A percentile compares a stretch with the other conserved stretches of the same genome.
Evolutionary conservation across 345 rosid species (phyloP).

Genomic region (Nasturtium officinale): DNA sequence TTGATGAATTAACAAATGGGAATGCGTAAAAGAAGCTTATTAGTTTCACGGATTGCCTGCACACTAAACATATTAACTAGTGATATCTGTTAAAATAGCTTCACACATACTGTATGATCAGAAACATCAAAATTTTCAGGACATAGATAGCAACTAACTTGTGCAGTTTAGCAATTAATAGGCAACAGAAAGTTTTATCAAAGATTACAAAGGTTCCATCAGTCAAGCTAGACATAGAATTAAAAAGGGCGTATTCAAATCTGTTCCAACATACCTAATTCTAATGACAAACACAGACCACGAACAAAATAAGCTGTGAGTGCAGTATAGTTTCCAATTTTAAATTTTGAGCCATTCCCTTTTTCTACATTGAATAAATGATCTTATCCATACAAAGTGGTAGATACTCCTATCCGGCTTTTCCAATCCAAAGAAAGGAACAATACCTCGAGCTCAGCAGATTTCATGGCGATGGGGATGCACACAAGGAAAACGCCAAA

Average conservation of each 20-base stretch:
- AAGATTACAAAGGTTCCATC: not conserved
- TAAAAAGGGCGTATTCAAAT: not conserved
- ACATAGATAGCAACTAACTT: not conserved
- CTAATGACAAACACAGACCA: constrained; percentile 5
- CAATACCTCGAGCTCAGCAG: constrained; percentile 90
- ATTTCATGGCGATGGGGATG: constrained; percentile 88
- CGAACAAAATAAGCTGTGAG: not conserved
- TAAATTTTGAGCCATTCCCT: not conserved
- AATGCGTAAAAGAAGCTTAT: not conserved
- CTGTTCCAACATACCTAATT: not conserved
- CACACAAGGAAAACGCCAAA: constrained; percentile 78
- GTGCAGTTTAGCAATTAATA: not conserved
- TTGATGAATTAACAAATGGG: not conserved
- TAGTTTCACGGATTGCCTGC: not conserved
- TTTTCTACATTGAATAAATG: not conserved
- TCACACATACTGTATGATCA: not conserved
- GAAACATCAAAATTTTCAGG: not conserved
- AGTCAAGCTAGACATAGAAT: not conserved
- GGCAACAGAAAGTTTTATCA: not conserved
- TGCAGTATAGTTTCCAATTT: not conserved
- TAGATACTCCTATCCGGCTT: not conserved
- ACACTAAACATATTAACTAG: not conserved
- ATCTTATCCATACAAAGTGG: not conserved
- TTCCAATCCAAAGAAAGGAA: constrained; percentile 1
- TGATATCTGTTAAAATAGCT: constrained; percentile 11